Base-by-base conservation (phyloP, 225 moss, liverwort and hornwort genomes). In the Straminergon stramineum region DNA sequence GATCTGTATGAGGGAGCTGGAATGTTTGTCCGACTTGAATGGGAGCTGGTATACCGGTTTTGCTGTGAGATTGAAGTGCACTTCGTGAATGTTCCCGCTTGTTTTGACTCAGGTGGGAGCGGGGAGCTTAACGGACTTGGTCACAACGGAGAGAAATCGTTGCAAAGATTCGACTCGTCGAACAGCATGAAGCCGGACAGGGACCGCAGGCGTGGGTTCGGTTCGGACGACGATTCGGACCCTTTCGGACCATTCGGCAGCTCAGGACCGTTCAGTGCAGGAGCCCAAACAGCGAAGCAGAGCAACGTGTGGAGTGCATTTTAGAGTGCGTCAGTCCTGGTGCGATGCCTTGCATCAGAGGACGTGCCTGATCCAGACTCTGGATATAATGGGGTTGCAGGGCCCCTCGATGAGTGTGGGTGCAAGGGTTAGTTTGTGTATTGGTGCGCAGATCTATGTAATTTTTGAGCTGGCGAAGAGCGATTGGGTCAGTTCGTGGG, bases 141-240 rank as follows among this genome's bases (percentile, higher is more conserved):
- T 60, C 91, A 88, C 75, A 85, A 85, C 68, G 93, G 92, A 35
- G 95, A 91, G 85, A 93, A 91, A 8, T 93, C 93, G 27, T 58
- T 95, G 84, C 92, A 89, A 78, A 90, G 95, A 53, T 95, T 95
- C 57, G 93, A 95, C 89, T 95, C 95, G 61, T 91, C 92, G 77
- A 93, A 90, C 84, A 93, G 95, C 88, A 82, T 91, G 90, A 90
- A 84, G 86, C 90, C 91, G 58, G 93, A 94, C 28, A 75, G 82
- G 81, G 93, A 91, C 24, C 94, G 94, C 41, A 82, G 93, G 73
- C 93, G 94, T 26, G 94, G 93, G 60, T 93, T 94, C 84, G 92
- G 93, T 41, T 95, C 93, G 23, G 93, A 95, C 64, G 94, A 95
- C 89, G 94, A 95, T 21, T 90, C 92, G 24, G 94, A 95, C 87